Percentiles rank a stretch among this genome's conserved stretches.
Evolutionary conservation across 331 rosid species (phyloP).

Genomic region (Cydonia oblonga): DNA sequence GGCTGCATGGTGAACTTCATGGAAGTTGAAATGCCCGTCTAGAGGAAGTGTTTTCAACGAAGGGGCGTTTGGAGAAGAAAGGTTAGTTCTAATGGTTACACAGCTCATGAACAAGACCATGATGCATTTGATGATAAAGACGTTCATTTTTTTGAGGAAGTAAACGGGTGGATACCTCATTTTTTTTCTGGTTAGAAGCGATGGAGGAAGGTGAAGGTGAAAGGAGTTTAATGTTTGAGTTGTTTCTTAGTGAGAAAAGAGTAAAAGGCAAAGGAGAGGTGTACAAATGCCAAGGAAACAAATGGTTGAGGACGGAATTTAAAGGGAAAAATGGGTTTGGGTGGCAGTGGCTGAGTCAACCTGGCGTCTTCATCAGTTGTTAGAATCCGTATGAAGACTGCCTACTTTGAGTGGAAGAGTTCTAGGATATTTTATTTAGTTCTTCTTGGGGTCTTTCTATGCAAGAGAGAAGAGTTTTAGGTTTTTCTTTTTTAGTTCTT

Average conservation of each 20-base stretch:
- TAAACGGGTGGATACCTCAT: slow-evolving; percentile 34
- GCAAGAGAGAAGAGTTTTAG: slow-evolving; percentile 28
- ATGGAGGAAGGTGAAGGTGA: slow-evolving; percentile 16
- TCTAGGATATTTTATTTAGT: slow-evolving; percentile 35
- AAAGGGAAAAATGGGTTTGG: slow-evolving; percentile 32
- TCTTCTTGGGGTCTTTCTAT: slow-evolving; percentile 38
- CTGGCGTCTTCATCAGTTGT: slow-evolving; percentile 20
- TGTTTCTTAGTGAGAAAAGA: slow-evolving; percentile 21
- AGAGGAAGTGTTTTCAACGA: slow-evolving; percentile 55
- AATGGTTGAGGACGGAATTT: slow-evolving; percentile 46
- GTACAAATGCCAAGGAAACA: slow-evolving; percentile 25
- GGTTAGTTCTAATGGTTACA: slow-evolving; percentile 36
- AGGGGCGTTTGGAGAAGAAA: slow-evolving; percentile 38
- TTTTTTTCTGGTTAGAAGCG: slow-evolving; percentile 8
- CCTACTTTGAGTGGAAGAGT: slow-evolving; percentile 52
- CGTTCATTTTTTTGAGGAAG: slow-evolving; percentile 36
- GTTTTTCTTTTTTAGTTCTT: slow-evolving; percentile 33
- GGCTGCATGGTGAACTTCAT: slow-evolving; percentile 49
- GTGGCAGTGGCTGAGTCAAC: slow-evolving; percentile 75
- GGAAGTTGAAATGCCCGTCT: slow-evolving; percentile 64
- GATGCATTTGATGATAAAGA: slow-evolving; percentile 36
- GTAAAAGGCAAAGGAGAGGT: slow-evolving; percentile 21
- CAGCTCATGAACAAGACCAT: slow-evolving; percentile 55
- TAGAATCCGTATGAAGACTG: slow-evolving; percentile 68
- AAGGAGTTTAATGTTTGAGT: slow-evolving; percentile 23